Evolutionary conservation across 306 rosid genomes (phyloP), one percentile per base, ranked within the genome.

Genomic region (Rosa multiflora): DNA sequence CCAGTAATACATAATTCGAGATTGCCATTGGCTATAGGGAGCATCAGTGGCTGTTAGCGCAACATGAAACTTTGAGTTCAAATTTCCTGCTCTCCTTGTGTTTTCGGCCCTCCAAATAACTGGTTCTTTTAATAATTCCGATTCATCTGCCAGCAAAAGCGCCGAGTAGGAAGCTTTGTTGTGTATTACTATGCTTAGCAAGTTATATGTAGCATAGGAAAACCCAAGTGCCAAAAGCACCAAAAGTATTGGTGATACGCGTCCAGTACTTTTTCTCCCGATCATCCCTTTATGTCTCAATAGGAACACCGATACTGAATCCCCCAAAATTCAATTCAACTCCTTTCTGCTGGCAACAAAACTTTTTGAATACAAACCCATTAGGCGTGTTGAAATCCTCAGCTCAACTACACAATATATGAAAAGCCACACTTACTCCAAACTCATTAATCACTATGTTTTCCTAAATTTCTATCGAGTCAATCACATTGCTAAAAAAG

Each of bases 1-100:
- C 99, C 98, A 95, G 80, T 89, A 95, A 79, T 91, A 95, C 98
- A 92, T 92, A 72, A 95, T 87, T 11, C 99, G 94, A 73, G 97
- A 92, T 70, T 95, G 98, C 99, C 98, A 95, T 88, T 88, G 80
- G 87, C 90, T 89, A 75, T 94, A 94, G 21, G 92, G 85, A 77
- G 93, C 97, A 82, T 91, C 97, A 0, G 99, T 94, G 9, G 99
- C 97, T 4, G 99, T 94, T 81, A 94, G 88, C 21, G 97, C 97
- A 73, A 94, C 86, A 79, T 94, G 99, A 85, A 87, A 94, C 87
- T 86, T 79, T 86, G 46, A 44, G 47, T 67, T 74, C 66, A 74
- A 51, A 70, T 49, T 78, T 92, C 37, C 82, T 79, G 77, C 80
- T 80, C 70, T 47, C 86, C 91, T 89, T 77, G 75, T 95, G 97